Percentiles rank a stretch among this genome's conserved stretches.
phyloP scores from a whole-genome alignment of 1,284 basidiomycete species.

The Rugosomyces carneus region DNA sequence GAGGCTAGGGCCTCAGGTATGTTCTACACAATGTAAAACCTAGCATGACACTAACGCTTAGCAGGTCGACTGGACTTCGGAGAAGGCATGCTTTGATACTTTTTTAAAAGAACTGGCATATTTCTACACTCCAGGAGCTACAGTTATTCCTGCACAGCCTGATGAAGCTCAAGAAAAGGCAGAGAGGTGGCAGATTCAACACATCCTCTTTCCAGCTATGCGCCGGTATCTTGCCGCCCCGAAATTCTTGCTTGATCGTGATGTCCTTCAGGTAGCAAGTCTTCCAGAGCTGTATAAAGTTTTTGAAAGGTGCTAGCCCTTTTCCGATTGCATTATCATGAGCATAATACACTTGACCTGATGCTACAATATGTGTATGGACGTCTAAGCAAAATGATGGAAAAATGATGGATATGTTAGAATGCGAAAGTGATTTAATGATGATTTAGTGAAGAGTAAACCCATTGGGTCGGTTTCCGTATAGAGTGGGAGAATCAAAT shows the following conservation, averaged over 20 bases:
- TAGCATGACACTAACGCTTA: conserved; percentile 1
- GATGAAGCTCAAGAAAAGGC: conserved; percentile 43
- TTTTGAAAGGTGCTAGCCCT: conserved; percentile 77
- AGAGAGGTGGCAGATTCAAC: conserved; percentile 80
- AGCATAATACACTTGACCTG: conserved; percentile 15
- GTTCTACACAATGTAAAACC: conserved; percentile 10
- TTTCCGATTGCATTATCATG: conserved; percentile 5
- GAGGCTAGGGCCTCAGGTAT: conserved; percentile 79
- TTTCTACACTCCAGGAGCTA: conserved; percentile 75
- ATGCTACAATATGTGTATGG: conserved; percentile 19
- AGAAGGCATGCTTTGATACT: conserved; percentile 80
- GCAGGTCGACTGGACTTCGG: conserved; percentile 85
- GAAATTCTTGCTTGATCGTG: conserved; percentile 61
- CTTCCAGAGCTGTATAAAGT: conserved; percentile 86
- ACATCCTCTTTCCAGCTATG: conserved; percentile 81
- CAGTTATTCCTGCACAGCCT: conserved; percentile 19
- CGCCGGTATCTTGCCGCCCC: conserved; percentile 70
- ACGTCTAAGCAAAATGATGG: conserved; percentile 16
- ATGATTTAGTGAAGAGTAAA: conserved; percentile 27
- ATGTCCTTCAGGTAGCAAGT: conserved; percentile 82
- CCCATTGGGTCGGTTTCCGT: conserved; percentile 38
- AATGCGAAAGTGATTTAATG: conserved; percentile 21
- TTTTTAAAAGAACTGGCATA: conserved; percentile 88
- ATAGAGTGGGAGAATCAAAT: conserved; percentile 50
- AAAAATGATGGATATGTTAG: conserved; percentile 5